Evolutionary conservation across 208 protist species (phyloP), one percentile per base, ranked within the genome.

Genomic region (Angomonas ambiguus): DNA sequence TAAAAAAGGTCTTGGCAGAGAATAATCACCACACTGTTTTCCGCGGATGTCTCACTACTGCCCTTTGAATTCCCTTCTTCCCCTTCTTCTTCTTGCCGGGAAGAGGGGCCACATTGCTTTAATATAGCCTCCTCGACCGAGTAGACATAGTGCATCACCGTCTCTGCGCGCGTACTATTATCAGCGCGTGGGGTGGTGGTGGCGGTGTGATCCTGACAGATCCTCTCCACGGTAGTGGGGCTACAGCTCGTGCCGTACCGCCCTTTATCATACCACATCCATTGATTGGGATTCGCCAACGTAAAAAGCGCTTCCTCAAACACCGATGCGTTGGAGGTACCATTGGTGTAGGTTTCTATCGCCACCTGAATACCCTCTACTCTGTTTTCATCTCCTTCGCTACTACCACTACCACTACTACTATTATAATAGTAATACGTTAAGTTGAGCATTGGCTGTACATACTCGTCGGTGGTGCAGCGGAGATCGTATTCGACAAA

Each of bases 401-500:
- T 16, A 45, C 16, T 45, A 16, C 8, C 38, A 45, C 38, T 16
- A 45, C 45, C 45, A 53, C 24, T 24, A 5, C 18, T 53, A 53
- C 5, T 53, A n/a, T 53, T 53, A 20, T 53, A 53, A 53, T 53
- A 53, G 16, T 22, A 53, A 5, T 27, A 27, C 4, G 45, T 53
- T 5, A 53, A 53, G 20, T 53, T 53, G 4, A 53, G 45, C 45
- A 53, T 53, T 8, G 45, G 45, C 20, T 27, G 20, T 20, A 53
- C 45, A 53, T 53, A 53, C 20, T 53, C 45, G 45, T 53, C 45
- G 45, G 45, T 53, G 45, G 45, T 53, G 20, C 45, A 53, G 18
- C 20, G 8, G 3, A 53, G 16, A 24, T n/a, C 24, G 45, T 53
- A 53, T 53, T 53, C 45, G 5, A 53, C 20, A n/a, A 53, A 53